Percentiles rank a stretch among this genome's conserved stretches.
These are phyloP conservation scores for Penicillium nucicola DNA, from an alignment of 495 filamentous ascomycete genomes.

Conservation along the genomic window DNA sequence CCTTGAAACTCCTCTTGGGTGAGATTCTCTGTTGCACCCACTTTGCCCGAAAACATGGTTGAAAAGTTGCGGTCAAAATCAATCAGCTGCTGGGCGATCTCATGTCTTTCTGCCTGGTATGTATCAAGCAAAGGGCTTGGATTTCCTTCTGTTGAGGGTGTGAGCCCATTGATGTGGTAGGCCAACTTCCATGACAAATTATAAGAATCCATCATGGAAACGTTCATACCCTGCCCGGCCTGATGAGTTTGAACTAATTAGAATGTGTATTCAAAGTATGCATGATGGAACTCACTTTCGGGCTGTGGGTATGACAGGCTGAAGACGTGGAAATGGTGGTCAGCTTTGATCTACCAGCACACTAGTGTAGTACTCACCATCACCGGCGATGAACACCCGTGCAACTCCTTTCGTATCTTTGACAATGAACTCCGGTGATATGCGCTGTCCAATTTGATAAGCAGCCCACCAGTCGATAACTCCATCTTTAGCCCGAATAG, in stretches of 20 bases:
- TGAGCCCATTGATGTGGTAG: conserved; percentile 60
- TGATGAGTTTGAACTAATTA: no score
- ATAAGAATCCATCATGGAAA: conserved; percentile 75
- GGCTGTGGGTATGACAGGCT: conserved; percentile 58
- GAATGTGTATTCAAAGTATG: no score
- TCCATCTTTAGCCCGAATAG: conserved; percentile 21
- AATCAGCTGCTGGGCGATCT: conserved; percentile 70
- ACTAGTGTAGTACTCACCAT: no score
- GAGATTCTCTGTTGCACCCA: conserved; percentile 36
- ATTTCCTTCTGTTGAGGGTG: conserved; percentile 25
- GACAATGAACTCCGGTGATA: conserved; percentile 38
- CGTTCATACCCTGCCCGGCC: conserved; percentile 86
- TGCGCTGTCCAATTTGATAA: conserved; percentile 39
- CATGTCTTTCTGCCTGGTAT: conserved; percentile 64
- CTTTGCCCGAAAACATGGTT: conserved; percentile 42
- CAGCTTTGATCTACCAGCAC: no score
- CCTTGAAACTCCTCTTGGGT: conserved; percentile 49
- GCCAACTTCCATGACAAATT: conserved; percentile 84
- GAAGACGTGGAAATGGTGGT: no score
- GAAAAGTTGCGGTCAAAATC: conserved; percentile 65
- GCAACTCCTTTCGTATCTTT: conserved; percentile 30
- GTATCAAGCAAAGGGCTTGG: conserved; percentile 56
- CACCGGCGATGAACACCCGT: conserved; percentile 58
- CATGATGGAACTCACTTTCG: conserved; percentile 61
- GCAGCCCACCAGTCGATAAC: conserved; percentile 22